Evolutionary conservation across 2,329 filamentous ascomycete species (phyloP), one percentile per base, ranked within the genome.

Genomic region (Pyricularia grisea): DNA sequence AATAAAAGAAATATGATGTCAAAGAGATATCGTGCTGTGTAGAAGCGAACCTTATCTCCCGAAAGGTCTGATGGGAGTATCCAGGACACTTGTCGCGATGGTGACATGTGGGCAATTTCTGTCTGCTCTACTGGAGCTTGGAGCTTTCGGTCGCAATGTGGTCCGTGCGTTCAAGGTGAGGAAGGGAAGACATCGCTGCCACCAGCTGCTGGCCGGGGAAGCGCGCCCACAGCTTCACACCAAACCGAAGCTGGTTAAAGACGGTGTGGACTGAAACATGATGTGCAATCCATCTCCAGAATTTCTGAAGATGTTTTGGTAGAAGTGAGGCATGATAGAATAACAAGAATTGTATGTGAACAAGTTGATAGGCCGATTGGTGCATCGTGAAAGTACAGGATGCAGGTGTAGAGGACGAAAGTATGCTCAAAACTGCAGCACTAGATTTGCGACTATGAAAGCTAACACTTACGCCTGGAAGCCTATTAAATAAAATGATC

Each of bases 1-100:
- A 68, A 67, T 66, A 73, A 72, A 67, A 71, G 74, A 73, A 72
- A 69, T 36, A n/a, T 50, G 65, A 27, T 27, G 14, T 67, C 10
- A n/a, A 5, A 42, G 31, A 67, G 17, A 50, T 25, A 11, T 27
- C 58, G 23, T 7, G 23, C 9, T 27, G 23, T 27, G 23, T 4
- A 12, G 25, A 23, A 27, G 25, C n/a, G 25, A 25, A n/a, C n/a
- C 58, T 25, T 25, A 10, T 61, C 58, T 12, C 23, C 12, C 25
- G 9, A 27, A 27, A 23, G n/a, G 58, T 61, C 25, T 61, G 58
- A n/a, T 61, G 3, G 23, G 20, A n/a, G 3, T 20, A 50, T 50
- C 58, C 58, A 27, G 58, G 23, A 61, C 25, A 23, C n/a, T 25
- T 61, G 58, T 61, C 58, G 58, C 58, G 58, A 27, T 61, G 25